Conservation (phyloP, 2,329 filamentous ascomycete species). For the Shiraia bambusicola region DNA sequence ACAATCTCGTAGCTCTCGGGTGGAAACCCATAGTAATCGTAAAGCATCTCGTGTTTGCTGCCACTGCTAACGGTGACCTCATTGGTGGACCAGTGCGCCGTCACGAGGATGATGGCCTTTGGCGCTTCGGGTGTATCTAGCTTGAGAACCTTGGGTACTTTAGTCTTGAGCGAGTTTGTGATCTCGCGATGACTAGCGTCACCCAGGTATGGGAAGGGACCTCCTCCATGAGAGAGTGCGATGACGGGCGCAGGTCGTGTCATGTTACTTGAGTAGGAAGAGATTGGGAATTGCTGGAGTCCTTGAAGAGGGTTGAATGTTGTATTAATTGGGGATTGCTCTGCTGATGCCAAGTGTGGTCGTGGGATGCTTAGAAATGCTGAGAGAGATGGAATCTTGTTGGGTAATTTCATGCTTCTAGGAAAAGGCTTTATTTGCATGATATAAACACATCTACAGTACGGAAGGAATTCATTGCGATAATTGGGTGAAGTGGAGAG, state of each 20-base stretch:
- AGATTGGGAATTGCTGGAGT: constrained; percentile 31
- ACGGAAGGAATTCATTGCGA: constrained; percentile 3
- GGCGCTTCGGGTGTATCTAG: constrained; percentile 55
- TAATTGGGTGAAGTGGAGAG: constrained; percentile 5
- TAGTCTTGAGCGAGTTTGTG: constrained; percentile 54
- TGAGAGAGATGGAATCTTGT: constrained; percentile 14
- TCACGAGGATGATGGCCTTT: constrained; percentile 58
- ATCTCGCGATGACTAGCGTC: constrained; percentile 57
- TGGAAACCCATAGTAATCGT: constrained; percentile 64
- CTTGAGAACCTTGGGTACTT: constrained; percentile 58
- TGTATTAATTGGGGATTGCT: constrained; percentile 13
- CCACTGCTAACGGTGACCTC: constrained; percentile 56
- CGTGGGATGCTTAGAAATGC: constrained; percentile 11
- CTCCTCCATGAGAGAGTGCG: constrained; percentile 45
- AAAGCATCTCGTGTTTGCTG: constrained; percentile 52
- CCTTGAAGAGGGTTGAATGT: constrained; percentile 27
- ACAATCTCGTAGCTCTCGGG: constrained; percentile 56
- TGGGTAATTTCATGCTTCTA: constrained; percentile 19
- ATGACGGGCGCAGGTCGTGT: constrained; percentile 43
- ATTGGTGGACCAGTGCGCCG: constrained; percentile 59
- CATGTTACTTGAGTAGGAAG: constrained; percentile 29
- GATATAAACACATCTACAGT: constrained; percentile 3
- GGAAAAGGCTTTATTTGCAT: not conserved
- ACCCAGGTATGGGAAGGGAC: constrained; percentile 60
- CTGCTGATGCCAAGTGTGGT: constrained; percentile 6